Conservation (phyloP, 2,329 filamentous ascomycete species). For the Fusarium austroafricanum region DNA sequence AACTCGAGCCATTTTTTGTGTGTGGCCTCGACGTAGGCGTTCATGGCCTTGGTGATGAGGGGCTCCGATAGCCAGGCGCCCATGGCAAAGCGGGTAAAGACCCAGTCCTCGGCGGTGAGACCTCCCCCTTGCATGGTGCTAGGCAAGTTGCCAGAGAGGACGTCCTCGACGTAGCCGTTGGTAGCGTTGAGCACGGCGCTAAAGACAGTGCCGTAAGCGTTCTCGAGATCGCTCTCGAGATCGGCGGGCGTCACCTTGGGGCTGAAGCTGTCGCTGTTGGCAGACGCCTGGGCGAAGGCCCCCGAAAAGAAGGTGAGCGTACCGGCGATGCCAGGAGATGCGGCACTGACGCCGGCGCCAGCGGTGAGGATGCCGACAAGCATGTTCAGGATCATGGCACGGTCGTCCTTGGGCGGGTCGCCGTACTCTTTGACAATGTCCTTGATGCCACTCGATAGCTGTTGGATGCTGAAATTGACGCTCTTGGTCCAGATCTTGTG, state of each 20-base stretch:
- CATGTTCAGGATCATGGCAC: constrained; percentile 24
- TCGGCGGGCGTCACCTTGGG: not conserved
- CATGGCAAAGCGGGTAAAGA: not conserved
- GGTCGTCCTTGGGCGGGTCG: constrained; percentile 8
- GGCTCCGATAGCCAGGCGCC: constrained; percentile 17
- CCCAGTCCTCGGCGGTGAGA: not conserved
- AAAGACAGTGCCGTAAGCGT: constrained; percentile 18
- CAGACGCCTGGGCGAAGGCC: not conserved
- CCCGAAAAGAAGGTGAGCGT: constrained; percentile 11
- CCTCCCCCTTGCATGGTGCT: not conserved
- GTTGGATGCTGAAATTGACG: constrained; percentile 8
- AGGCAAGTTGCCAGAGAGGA: constrained; percentile 3
- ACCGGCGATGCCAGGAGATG: constrained; percentile 6
- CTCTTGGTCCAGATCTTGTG: constrained; percentile 6
- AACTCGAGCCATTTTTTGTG: constrained; percentile 11
- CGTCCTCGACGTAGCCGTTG: constrained; percentile 2
- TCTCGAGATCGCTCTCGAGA: constrained; percentile 6
- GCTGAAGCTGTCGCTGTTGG: not conserved
- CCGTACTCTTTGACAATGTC: constrained; percentile 13
- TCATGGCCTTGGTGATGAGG: constrained; percentile 2
- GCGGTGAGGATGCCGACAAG: constrained; percentile 27
- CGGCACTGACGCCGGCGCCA: not conserved
- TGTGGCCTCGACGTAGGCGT: not conserved
- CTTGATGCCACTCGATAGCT: constrained; percentile 10
- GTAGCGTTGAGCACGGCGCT: constrained; percentile 1